Conservation (phyloP, 495 filamentous ascomycete species). For the Lepraria neglecta region DNA sequence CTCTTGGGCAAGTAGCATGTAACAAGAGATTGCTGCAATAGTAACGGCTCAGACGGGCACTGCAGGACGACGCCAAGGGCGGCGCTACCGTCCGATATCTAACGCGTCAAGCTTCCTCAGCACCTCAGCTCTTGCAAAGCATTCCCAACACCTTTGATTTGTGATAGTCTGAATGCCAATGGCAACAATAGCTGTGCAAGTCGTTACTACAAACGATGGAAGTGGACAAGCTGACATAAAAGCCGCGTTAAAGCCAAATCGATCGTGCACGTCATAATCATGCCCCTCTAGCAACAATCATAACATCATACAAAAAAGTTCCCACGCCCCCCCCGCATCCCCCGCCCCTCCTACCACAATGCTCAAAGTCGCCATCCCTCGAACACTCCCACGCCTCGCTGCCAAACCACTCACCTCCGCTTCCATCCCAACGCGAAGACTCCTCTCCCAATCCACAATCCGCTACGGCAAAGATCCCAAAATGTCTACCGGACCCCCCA, state of each 20-base stretch:
- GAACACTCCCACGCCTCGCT: neutral
- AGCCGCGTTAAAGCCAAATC: slow-evolving; percentile 4
- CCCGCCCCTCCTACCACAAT: neutral
- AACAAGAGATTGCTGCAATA: no score
- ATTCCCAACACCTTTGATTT: no score
- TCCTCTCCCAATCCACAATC: slow-evolving; percentile 29
- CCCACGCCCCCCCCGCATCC: neutral
- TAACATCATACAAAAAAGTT: neutral
- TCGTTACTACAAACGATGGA: neutral
- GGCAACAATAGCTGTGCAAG: neutral
- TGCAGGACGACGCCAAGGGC: neutral
- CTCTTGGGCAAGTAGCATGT: no score
- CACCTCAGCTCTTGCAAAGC: no score
- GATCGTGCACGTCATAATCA: slow-evolving; percentile 17
- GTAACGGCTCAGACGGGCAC: no score
- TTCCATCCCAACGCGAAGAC: neutral
- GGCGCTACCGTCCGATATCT: neutral
- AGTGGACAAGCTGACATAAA: neutral
- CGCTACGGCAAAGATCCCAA: slow-evolving; percentile 27
- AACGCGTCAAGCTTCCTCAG: no score
- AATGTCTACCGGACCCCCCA: slow-evolving; percentile 38
- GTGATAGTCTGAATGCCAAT: neutral
- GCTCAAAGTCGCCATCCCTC: neutral
- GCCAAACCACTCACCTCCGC: neutral
- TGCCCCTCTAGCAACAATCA: neutral